Percentiles rank a stretch among this genome's conserved stretches.
Evolutionary conservation across 176 grass and related monocot species (phyloP).

Genomic region (Guadua angustifolia): DNA sequence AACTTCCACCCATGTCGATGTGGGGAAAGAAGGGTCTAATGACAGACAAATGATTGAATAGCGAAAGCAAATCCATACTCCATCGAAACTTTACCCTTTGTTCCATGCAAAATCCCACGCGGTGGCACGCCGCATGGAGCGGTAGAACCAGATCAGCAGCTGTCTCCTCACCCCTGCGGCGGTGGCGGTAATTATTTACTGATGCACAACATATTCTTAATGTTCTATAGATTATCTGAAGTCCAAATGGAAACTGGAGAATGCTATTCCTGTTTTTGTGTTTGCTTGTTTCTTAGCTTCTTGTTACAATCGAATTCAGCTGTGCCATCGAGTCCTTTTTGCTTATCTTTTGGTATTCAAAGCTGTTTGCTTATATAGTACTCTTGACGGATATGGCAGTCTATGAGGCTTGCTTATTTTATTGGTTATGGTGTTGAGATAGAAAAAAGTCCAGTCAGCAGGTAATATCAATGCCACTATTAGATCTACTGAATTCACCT

Average conservation of each 20-base stretch:
- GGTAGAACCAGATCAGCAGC: too few species aligned
- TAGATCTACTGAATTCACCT: conserved; percentile 24
- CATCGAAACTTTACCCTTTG: not conserved
- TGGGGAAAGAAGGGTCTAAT: not conserved
- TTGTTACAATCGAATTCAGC: conserved; percentile 20
- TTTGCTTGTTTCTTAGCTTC: conserved; percentile 32
- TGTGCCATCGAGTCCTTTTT: conserved; percentile 25
- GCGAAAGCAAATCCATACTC: not conserved
- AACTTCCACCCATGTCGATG: not conserved
- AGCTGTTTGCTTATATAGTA: conserved; percentile 30
- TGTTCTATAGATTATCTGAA: not conserved
- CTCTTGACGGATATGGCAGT: conserved; percentile 60
- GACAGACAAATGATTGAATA: not conserved
- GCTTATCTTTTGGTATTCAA: conserved; percentile 32
- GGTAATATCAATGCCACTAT: conserved; percentile 57
- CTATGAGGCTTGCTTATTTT: conserved; percentile 98
- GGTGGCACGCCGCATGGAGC: too few species aligned
- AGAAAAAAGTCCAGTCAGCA: conserved; percentile 93
- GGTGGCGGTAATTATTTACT: not conserved
- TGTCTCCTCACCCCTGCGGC: too few species aligned
- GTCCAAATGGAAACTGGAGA: conserved; percentile 18
- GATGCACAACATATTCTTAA: not conserved
- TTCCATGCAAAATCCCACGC: not conserved
- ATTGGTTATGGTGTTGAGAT: conserved; percentile 95
- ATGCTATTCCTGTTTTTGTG: not conserved